Evolutionary conservation across 371 early-diverging fungal species (phyloP).

Genomic region (Mucor racemosus): DNA sequence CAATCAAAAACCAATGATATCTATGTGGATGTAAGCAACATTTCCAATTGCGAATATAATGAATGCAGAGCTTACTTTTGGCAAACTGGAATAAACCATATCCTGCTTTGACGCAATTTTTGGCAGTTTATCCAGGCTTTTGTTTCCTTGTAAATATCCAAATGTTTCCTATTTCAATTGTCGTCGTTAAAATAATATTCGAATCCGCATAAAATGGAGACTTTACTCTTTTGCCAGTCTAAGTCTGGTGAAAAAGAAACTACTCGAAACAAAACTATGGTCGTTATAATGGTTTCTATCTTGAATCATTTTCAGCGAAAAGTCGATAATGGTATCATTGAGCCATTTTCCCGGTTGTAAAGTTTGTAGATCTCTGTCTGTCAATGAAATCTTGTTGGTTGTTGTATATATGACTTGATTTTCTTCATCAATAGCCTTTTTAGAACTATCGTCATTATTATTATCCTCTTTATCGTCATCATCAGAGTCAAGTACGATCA

Average conservation of each 20-base stretch:
- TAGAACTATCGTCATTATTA: background rate
- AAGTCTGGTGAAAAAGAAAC: background rate
- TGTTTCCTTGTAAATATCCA: background rate
- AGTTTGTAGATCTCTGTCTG: slow-evolving; percentile 36
- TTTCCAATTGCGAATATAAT: background rate
- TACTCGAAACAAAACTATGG: background rate
- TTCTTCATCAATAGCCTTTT: background rate
- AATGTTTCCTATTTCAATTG: background rate
- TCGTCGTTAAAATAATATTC: background rate
- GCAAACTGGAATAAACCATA: background rate
- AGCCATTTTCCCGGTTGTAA: slow-evolving; percentile 53
- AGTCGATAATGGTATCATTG: slow-evolving; percentile 50
- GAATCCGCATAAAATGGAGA: background rate
- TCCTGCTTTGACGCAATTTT: background rate
- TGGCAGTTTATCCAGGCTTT: background rate
- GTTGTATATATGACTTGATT: background rate
- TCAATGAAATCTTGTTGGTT: background rate
- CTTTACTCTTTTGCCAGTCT: background rate
- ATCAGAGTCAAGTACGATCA: background rate
- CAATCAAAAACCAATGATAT: slow-evolving; percentile 2
- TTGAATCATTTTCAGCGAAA: background rate
- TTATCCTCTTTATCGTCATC: background rate
- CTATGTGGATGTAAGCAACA: background rate
- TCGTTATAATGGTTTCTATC: background rate
- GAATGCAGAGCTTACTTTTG: background rate